phyloP scores from a whole-genome alignment of 2,329 filamentous ascomycete genomes.

The Microsporum canis region DNA sequence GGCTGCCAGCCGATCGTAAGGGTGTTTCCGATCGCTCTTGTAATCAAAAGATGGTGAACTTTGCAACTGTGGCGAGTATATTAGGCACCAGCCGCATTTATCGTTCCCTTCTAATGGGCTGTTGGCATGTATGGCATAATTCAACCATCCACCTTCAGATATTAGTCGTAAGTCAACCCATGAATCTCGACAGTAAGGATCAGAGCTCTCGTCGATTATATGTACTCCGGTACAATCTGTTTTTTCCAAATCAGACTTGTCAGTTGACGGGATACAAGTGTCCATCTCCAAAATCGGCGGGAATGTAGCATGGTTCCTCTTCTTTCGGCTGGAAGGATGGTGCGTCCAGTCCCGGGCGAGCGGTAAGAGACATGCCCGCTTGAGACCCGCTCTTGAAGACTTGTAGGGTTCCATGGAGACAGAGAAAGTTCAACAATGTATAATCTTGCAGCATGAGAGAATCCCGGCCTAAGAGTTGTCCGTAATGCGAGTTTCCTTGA shows the following conservation, averaged over 20 bases:
- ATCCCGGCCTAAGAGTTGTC: background rate
- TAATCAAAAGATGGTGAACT: background rate
- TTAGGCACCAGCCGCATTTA: background rate
- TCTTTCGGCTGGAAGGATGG: background rate
- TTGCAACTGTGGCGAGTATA: background rate
- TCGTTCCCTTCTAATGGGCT: background rate
- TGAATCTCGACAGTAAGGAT: background rate
- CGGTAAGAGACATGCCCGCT: background rate
- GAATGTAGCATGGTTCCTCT: background rate
- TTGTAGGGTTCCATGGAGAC: background rate
- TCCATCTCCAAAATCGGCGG: background rate
- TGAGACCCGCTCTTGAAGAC: background rate
- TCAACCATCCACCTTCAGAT: background rate
- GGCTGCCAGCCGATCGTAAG: background rate
- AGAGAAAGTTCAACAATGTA: background rate
- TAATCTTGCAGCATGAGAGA: background rate
- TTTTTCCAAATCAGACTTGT: background rate
- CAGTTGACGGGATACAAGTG: background rate
- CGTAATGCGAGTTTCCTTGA: background rate
- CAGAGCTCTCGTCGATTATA: background rate
- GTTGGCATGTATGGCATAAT: background rate
- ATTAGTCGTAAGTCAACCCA: background rate
- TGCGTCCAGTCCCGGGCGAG: background rate
- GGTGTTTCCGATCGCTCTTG: background rate
- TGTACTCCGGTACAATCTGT: background rate